Conservation (phyloP, 2,329 filamentous ascomycete genomes). For the Tolypocladium ophioglossoides region DNA sequence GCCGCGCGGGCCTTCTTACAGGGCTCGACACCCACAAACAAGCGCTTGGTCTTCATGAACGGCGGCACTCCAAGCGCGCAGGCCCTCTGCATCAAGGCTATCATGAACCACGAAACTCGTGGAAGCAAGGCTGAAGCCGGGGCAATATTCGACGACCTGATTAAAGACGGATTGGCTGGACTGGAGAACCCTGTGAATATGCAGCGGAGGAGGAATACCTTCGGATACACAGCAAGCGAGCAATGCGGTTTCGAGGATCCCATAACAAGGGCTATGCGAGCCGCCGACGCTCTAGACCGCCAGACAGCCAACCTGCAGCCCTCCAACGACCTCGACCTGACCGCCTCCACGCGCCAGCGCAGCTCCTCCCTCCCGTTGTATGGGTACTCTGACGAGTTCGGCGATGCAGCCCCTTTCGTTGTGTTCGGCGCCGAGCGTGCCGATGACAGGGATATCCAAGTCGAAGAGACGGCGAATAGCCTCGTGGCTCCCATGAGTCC, state of each 20-base stretch:
- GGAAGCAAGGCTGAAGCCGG: conserved; percentile 41
- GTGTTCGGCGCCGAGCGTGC: conserved; percentile 29
- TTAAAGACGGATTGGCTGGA: conserved; percentile 37
- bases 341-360: conserved; percentile 26
- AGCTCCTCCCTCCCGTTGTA: conserved; percentile 41
- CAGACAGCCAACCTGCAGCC: conserved; percentile 45
- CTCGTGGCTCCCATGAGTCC: conserved; percentile 7
- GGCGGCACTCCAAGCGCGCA: conserved; percentile 47
- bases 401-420: conserved; percentile 35
- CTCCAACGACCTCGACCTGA: conserved; percentile 36
- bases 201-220: conserved; percentile 7
- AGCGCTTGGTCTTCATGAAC: conserved; percentile 48
- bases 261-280: conserved; percentile 44
- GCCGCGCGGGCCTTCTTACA: conserved; percentile 41
- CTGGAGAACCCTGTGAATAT: conserved; percentile 14
- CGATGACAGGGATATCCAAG: conserved; percentile 10
- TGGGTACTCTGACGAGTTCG: conserved; percentile 30
- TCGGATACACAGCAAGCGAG: background rate
- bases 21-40: conserved; percentile 32
- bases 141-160: conserved; percentile 36
- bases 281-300: conserved; percentile 46
- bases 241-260: conserved; percentile 31
- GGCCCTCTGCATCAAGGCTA: conserved; percentile 40
- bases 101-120: conserved; percentile 40
- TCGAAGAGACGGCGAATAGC: conserved; percentile 4